Percentiles rank a stretch among this genome's conserved stretches.
Evolutionary conservation across 129 eudicot genomes (phyloP).

Genomic region (Arctium lappa): DNA sequence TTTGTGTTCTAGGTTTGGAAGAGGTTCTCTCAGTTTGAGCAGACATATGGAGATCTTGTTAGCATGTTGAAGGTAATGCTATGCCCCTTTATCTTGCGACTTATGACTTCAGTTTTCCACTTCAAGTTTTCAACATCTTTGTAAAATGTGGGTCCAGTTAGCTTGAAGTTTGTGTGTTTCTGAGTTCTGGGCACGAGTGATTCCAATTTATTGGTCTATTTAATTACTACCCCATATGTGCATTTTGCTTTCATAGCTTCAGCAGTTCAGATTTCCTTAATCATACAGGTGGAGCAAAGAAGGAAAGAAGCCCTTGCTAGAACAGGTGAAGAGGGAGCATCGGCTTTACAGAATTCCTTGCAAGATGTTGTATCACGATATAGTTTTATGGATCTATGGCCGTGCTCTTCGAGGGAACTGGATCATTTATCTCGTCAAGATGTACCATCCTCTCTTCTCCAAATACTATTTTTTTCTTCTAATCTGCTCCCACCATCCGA

Average conservation of each 20-base stretch:
- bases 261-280: not conserved
- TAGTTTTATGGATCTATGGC: slow-evolving; percentile 94
- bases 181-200: not conserved
- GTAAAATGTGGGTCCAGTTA: not conserved
- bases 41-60: slow-evolving; percentile 92
- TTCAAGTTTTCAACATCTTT: not conserved
- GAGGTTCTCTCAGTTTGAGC: slow-evolving; percentile 84
- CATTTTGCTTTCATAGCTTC: not conserved
- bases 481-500: too few relatives aligned
- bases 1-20: slow-evolving; percentile 78
- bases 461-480: not conserved
- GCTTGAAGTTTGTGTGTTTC: slow-evolving; percentile 6
- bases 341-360: slow-evolving; percentile 68
- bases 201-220: not conserved
- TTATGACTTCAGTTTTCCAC: not conserved
- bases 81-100: not conserved
- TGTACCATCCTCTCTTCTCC: slow-evolving; percentile 31
- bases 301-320: slow-evolving; percentile 91
- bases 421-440: slow-evolving; percentile 88
- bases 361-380: slow-evolving; percentile 91
- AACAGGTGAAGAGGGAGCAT: slow-evolving; percentile 65
- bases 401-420: slow-evolving; percentile 88
- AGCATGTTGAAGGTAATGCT: slow-evolving; percentile 92
- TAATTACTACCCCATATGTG: not conserved
- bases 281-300: slow-evolving; percentile 86